A percentile compares a stretch with the other conserved stretches of the same genome.
Conservation (phyloP, 2,329 filamentous ascomycete species). For the Diaporthe ilicicola region DNA sequence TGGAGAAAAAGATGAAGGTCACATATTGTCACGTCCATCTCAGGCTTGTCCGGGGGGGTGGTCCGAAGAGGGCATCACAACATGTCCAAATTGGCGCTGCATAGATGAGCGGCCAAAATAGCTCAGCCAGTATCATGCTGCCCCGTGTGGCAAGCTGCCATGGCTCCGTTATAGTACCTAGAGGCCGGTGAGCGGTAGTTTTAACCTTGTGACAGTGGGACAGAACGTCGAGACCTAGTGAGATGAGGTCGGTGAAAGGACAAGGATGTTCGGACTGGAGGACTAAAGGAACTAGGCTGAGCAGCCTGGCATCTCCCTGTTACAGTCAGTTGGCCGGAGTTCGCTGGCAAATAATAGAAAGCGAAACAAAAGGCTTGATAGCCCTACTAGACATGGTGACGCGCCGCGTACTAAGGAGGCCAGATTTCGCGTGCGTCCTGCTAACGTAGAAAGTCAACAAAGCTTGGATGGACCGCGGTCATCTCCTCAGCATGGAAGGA, state of each 20-base stretch:
- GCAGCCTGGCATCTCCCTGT: not conserved
- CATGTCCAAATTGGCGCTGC: not conserved
- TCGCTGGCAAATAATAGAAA: not conserved
- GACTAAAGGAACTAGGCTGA: not conserved
- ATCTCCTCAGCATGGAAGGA: not conserved
- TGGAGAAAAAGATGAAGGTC: not conserved
- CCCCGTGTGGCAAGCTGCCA: not conserved
- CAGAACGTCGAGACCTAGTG: not conserved
- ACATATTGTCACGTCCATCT: not conserved
- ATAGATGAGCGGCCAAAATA: not conserved
- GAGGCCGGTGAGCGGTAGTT: not conserved
- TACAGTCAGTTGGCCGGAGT: not conserved
- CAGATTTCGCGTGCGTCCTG: not conserved
- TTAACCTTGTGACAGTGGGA: not conserved
- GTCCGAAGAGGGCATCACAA: not conserved
- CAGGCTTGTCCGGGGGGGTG: not conserved
- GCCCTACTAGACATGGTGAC: not conserved
- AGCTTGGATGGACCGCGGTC: not conserved
- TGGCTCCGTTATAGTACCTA: not conserved
- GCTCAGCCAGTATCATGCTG: slow-evolving; percentile 5
- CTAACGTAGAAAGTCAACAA: not conserved
- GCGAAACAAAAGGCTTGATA: not conserved
- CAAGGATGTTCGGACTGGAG: not conserved
- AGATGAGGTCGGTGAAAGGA: not conserved
- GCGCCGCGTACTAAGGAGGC: not conserved